A percentile compares a stretch with the other conserved stretches of the same genome.
These are phyloP conservation scores for Suhomyces chickasaworum DNA, from an alignment of 1,139 yeast species.

Conservation along the genomic window DNA sequence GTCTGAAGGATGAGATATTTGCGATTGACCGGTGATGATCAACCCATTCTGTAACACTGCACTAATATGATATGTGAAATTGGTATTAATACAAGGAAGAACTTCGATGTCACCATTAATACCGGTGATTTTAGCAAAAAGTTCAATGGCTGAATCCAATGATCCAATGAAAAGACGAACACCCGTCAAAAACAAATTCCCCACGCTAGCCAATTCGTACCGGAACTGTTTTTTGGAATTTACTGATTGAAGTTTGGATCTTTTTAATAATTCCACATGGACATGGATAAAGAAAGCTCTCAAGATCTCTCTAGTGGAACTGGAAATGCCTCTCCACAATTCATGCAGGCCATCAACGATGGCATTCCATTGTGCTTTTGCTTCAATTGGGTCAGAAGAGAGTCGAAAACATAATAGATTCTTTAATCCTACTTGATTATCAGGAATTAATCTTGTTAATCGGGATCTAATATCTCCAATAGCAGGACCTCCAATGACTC, in stretches of 20 bases:
- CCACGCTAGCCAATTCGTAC: constrained; percentile 79
- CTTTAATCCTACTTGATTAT: constrained; percentile 44
- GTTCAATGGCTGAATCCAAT: constrained; percentile 79
- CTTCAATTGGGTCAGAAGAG: constrained; percentile 51
- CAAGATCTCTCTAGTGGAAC: constrained; percentile 70
- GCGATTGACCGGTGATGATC: constrained; percentile 89
- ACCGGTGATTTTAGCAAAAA: constrained; percentile 66
- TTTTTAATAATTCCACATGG: constrained; percentile 72
- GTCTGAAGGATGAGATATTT: constrained; percentile 80
- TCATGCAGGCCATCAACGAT: constrained; percentile 79
- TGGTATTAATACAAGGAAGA: constrained; percentile 81
- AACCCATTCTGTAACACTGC: constrained; percentile 72
- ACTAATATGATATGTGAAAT: constrained; percentile 83
- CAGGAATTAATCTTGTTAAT: constrained; percentile 68
- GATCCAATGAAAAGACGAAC: constrained; percentile 82
- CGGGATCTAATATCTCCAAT: constrained; percentile 90
- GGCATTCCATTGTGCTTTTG: constrained; percentile 72
- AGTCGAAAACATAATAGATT: constrained; percentile 63
- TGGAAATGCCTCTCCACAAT: constrained; percentile 63
- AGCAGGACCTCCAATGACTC: constrained; percentile 93
- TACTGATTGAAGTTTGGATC: constrained; percentile 51
- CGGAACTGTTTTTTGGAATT: constrained; percentile 55
- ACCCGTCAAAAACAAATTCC: constrained; percentile 82
- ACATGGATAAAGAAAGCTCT: constrained; percentile 79
- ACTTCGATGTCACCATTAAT: constrained; percentile 60